A percentile compares a stretch with the other conserved stretches of the same genome.
Conservation (phyloP, 345 rosid species). For the Lepidium sativum region DNA sequence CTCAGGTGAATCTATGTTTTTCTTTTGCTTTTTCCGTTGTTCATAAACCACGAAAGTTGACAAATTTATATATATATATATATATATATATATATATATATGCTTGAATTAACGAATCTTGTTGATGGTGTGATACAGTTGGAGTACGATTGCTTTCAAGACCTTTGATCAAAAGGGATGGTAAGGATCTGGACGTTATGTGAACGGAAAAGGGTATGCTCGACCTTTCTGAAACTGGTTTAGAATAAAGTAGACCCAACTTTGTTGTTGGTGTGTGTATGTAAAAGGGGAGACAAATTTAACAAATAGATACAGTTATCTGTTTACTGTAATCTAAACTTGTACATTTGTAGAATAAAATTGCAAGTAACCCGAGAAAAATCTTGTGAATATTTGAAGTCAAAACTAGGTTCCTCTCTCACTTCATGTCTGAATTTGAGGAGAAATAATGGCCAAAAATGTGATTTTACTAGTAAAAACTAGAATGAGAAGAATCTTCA, state of each 20-base stretch:
- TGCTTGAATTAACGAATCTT: not conserved
- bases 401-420: not conserved
- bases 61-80: too few relatives aligned
- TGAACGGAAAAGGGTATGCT: not conserved
- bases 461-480: not conserved
- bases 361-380: not conserved
- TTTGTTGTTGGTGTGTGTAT: not conserved
- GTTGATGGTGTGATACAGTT: slow-evolving; percentile 42
- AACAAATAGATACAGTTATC: not conserved
- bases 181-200: slow-evolving; percentile 2
- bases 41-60: too few relatives aligned
- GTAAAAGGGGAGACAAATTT: not conserved
- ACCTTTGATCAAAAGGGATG: slow-evolving; percentile 8
- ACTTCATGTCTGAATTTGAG: not conserved
- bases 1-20: slow-evolving; percentile 40
- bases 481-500: not conserved
- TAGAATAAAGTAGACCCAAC: not conserved
- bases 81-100: too few relatives aligned
- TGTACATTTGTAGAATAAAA: not conserved
- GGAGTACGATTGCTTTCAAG: slow-evolving; percentile 41
- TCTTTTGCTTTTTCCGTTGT: not conserved
- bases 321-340: not conserved
- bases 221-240: not conserved
- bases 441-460: not conserved
- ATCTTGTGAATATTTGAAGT: not conserved